Base-by-base conservation (phyloP, 1,284 basidiomycete genomes). In the Coniferiporia weirii region DNA sequence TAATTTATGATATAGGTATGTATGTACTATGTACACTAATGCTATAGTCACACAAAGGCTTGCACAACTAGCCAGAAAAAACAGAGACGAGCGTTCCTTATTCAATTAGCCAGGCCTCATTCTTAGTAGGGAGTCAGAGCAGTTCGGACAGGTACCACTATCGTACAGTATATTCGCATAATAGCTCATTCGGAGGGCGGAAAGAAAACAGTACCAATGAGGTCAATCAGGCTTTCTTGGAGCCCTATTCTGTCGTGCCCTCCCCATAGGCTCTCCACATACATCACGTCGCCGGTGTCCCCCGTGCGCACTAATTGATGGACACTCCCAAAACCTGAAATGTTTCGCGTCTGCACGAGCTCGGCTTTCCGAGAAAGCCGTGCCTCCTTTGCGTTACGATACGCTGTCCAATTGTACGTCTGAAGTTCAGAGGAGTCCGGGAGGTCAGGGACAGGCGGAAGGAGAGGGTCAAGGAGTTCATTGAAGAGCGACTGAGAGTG, bases 401-500 rank as follows among this genome's bases (percentile, higher is more conserved):
- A 56, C n/a, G 38, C 52, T 13, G 27, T 40, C 62, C 62, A 63
- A 32, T 63, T 52, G 15, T 48, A 54, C 8, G 19, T 9, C 13
- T 27, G 12, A 32, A 56, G 38, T 68, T 60, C 17, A 71, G 63
- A 1, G 71, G 69, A 49, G 12, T n/a, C 35, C 9, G 82, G 77
- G 4, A 79, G 69, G 0, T 73, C 65, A 17, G 75, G 70, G 5
- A 80, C 63, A 4, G 75, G 62, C 0, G 89, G 87, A 12, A 91
- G 75, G 55, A 80, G 73, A 0, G 83, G 80, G 13, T 84, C 81
- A 27, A 92, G 70, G 61, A 94, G 81, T 0, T 80, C 75, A 44
- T 87, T 75, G 69, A 93, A 92, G 15, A 95, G 79, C 0, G 75
- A 74, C n/a, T 79, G 76, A 0, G 91, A 90, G 69, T 98, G 95